Evolutionary conservation across 2,329 filamentous ascomycete genomes (phyloP).

Genomic region (Penicillium brevicompactum): DNA sequence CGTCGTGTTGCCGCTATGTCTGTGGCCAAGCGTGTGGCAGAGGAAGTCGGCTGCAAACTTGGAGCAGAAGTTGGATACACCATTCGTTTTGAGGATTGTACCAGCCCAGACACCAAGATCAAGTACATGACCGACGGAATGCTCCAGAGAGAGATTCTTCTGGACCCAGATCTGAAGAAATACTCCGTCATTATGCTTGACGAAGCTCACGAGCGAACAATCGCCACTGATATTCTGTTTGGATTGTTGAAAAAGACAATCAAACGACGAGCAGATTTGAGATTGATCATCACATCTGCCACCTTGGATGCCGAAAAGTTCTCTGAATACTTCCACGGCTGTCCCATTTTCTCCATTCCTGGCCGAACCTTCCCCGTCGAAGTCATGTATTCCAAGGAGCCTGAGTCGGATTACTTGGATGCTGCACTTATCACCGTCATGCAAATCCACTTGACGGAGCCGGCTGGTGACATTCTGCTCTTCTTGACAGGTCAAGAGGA

Average conservation of each 20-base stretch:
- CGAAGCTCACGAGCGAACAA: conserved; percentile 96
- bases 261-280: conserved; percentile 81
- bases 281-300: conserved; percentile 94
- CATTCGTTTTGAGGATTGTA: conserved; percentile 95
- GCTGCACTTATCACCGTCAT: conserved; percentile 94
- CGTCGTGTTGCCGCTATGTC: conserved; percentile 97
- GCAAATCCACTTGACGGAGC: conserved; percentile 95
- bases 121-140: conserved; percentile 99
- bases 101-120: conserved; percentile 83
- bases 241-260: conserved; percentile 91
- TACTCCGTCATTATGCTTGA: conserved; percentile 99
- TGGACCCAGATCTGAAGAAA: conserved; percentile 83
- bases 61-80: conserved; percentile 95
- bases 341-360: conserved; percentile 94
- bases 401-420: conserved; percentile 94
- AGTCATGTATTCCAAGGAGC: conserved; percentile 91
- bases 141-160: conserved; percentile 90
- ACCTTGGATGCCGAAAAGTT: conserved; percentile 98
- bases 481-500: conserved; percentile 98
- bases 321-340: conserved; percentile 91
- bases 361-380: conserved; percentile 95
- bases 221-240: conserved; percentile 93
- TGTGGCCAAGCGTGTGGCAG: conserved; percentile 92
- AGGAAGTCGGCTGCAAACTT: conserved; percentile 89
- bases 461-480: conserved; percentile 88